Conservation (phyloP, 768 basidiomycete species). For the Termitomyces sp. region DNA sequence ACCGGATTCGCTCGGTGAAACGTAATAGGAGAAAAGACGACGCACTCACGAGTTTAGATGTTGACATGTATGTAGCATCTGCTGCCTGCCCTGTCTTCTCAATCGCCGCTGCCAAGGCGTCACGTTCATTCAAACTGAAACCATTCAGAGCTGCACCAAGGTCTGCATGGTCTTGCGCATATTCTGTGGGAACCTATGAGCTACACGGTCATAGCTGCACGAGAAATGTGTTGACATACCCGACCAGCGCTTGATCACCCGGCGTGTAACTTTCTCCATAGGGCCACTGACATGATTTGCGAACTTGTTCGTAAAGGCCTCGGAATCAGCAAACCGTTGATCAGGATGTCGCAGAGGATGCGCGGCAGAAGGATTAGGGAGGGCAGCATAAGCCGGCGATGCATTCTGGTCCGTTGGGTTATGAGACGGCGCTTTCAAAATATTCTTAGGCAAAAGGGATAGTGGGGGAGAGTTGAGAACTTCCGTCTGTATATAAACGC, state of each 20-base stretch:
- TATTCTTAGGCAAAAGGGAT: conserved; percentile 90
- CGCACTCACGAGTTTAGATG: conserved; percentile 72
- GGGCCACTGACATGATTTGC: conserved; percentile 86
- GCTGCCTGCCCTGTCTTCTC: conserved; percentile 98
- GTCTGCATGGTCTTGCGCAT: conserved; percentile 84
- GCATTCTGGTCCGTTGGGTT: conserved; percentile 82
- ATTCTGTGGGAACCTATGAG: conserved; percentile 41
- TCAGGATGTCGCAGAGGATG: conserved; percentile 91
- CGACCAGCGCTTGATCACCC: conserved; percentile 92
- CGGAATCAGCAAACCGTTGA: conserved; percentile 93
- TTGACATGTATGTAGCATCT: conserved; percentile 91
- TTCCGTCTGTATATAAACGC: conserved; percentile 57
- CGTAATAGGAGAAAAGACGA: background rate
- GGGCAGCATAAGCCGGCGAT: conserved; percentile 71
- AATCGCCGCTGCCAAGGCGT: conserved; percentile 72
- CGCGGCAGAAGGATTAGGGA: conserved; percentile 87
- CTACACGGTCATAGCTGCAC: background rate
- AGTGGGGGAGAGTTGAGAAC: conserved; percentile 91
- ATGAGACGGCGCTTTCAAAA: conserved; percentile 91
- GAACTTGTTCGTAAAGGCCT: conserved; percentile 94
- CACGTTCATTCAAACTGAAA: conserved; percentile 84
- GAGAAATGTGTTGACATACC: conserved; percentile 43
- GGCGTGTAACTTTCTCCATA: conserved; percentile 95
- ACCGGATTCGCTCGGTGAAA: conserved; percentile 4
- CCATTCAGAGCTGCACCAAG: conserved; percentile 91